Evolutionary conservation across 1,284 basidiomycete genomes (phyloP), one percentile per base, ranked within the genome.

Genomic region (Pyrrhoderma lamaoense): DNA sequence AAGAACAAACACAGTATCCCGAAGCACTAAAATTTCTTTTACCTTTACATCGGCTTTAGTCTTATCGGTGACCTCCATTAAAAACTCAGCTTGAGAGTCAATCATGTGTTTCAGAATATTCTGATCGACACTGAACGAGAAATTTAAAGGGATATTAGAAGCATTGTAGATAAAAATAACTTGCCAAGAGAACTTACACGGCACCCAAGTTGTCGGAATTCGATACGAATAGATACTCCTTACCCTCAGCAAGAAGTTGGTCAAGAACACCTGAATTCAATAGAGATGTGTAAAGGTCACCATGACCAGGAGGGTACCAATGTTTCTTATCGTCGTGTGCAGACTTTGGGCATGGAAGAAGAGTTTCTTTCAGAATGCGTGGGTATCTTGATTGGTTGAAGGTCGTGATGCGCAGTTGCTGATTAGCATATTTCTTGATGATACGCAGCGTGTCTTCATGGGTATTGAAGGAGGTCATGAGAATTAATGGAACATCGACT

Each of bases 381-480:
- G 96, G 96, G 74, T 98, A 98, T 58, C 95, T 84, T 23, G 93
- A 96, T 75, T 99, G 96, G 75, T 99, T 98, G 82, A 96, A 96
- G 55, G 89, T 92, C 55, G 89, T 89, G 67, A 95, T 93, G 67
- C 90, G 86, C 62, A 96, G 81, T 68, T 95, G 93, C 75, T 96
- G 93, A 77, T 98, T 98, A 50, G 87, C 92, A 71, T 99, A 99
- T 74, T 99, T 99, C 71, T 98, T 96, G 74, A 99, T 99, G 75
- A 98, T 96, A 56, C 94, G 88, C 53, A 92, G 79, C 45, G 93
- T 96, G 68, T 96, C 93, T 49, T 95, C 93, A 68, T 95, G 94
- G 39, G 96, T 98, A 79, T 99, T 98, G 85, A 99, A 98, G 58
- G 93, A 97, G 65, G 96, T 98, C 95, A 99, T 99, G 67, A 99